These are phyloP conservation scores for Cryphonectria parasitica DNA, from an alignment of 2,329 filamentous ascomycete species.

Conservation along the genomic window DNA sequence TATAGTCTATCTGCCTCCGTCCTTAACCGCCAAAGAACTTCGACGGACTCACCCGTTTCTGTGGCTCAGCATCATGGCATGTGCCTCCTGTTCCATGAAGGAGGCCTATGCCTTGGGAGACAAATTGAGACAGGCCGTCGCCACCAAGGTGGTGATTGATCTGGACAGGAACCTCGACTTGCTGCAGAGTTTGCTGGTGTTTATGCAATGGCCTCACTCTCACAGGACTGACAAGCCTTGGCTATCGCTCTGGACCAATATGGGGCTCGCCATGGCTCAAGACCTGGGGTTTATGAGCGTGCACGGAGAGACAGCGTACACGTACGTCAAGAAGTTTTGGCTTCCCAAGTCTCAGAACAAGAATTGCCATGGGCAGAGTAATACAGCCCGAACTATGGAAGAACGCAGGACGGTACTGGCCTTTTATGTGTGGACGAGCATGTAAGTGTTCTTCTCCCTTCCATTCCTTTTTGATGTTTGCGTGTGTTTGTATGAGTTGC, in stretches of 20 bases:
- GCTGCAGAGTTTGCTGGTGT: constrained; percentile 52
- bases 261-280: constrained; percentile 48
- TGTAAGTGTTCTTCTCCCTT: constrained; percentile 38
- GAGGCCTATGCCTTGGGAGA: constrained; percentile 46
- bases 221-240: constrained; percentile 48
- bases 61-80: constrained; percentile 53
- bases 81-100: constrained; percentile 47
- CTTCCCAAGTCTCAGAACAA: constrained; percentile 8
- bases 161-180: constrained; percentile 56
- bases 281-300: constrained; percentile 51
- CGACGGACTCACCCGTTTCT: constrained; percentile 49
- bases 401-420: constrained; percentile 54
- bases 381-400: constrained; percentile 49
- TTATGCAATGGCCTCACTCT: constrained; percentile 49
- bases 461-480: not conserved
- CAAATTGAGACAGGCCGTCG: constrained; percentile 48
- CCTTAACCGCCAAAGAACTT: constrained; percentile 43
- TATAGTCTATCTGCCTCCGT: constrained; percentile 45
- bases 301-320: constrained; percentile 38
- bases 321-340: constrained; percentile 40
- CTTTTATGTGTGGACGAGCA: constrained; percentile 49
- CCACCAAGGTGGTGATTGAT: constrained; percentile 51
- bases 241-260: constrained; percentile 47
- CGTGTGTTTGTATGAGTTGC: constrained; percentile 4
- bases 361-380: constrained; percentile 29